A percentile compares a stretch with the other conserved stretches of the same genome.
These are phyloP conservation scores for Skeletonema potamos DNA, from an alignment of 108 stramenopile species.

Conservation along the genomic window DNA sequence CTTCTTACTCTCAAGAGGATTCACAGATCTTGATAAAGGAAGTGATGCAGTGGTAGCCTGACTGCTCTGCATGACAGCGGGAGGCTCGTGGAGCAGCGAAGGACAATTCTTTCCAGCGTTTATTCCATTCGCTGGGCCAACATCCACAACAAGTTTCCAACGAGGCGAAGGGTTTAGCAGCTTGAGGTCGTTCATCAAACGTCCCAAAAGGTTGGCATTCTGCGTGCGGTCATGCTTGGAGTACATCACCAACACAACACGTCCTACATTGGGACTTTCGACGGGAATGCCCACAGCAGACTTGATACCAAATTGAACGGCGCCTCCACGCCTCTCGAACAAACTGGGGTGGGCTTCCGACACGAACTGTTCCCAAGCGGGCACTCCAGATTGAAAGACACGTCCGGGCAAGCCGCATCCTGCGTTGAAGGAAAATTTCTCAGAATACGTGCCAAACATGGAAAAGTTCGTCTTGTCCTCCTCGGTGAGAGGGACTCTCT, in stretches of 20 bases:
- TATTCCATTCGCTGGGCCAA: conserved; percentile 4
- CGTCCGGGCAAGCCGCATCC: conserved; percentile 89
- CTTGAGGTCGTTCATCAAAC: conserved; percentile 71
- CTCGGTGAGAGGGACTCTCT: conserved; percentile 17
- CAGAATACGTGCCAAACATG: conserved; percentile 82
- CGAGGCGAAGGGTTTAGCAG: conserved; percentile 81
- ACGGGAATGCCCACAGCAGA: conserved; percentile 83
- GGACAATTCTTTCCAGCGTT: neutral
- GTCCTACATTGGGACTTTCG: conserved; percentile 81
- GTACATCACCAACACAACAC: conserved; percentile 78
- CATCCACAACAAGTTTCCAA: conserved; percentile 89
- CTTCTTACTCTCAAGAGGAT: neutral
- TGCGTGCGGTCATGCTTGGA: conserved; percentile 68
- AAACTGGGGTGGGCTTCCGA: conserved; percentile 63
- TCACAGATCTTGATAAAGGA: neutral
- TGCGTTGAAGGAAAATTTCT: conserved; percentile 85
- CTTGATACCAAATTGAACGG: conserved; percentile 82
- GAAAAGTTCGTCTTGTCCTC: conserved; percentile 63
- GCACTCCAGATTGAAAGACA: conserved; percentile 63
- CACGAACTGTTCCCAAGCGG: conserved; percentile 82
- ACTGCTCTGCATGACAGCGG: neutral
- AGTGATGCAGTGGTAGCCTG: neutral
- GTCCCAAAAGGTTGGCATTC: conserved; percentile 62
- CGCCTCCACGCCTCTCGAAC: conserved; percentile 88
- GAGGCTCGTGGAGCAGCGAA: conserved; percentile 3